Evolutionary conservation across 2,329 filamentous ascomycete genomes (phyloP), one percentile per base, ranked within the genome.

Genomic region (Claviceps capensis): DNA sequence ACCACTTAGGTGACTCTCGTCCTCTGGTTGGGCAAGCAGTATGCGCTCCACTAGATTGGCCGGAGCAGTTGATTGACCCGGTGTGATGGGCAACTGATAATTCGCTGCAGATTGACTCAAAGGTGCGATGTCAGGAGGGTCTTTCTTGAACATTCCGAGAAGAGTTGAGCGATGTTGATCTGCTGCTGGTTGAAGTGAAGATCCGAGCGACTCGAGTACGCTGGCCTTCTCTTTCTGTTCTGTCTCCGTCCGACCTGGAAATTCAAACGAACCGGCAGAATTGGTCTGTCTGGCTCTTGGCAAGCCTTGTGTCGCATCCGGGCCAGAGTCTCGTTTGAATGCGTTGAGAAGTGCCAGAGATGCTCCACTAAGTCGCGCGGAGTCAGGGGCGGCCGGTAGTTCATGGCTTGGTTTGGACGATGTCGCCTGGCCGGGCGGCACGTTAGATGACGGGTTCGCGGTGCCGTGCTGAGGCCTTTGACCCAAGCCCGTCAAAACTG

Each of bases 61-160:
- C 38, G 40, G 43, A 23, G 38, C n/a, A 30, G 4, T 9, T 13
- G 26, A 16, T 22, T 50, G 44, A 14, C 19, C 34, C 4, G 1
- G 26, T 17, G 48, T 13, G 37, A 13, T 41, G 41, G 17, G 23
- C 16, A 26, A 40, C 23, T 36, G 43, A 30, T 22, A 14, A 23
- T 26, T 36, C 3, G 48, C 19, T 16, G 34, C 8, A 37, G n/a
- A 6, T n/a, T 19, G 48, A 11, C 23, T 52, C 52, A 14, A 23
- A 7, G 42, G 43, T 46, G 46, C 51, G 11, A 40, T 22, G 41
- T 30, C 22, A 16, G 52, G 3, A 4, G 54, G 53, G 56, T 63
- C 56, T 55, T 72, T 72, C 54, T 76, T 78, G 63, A 81, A 79
- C 67, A 80, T 77, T 22, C 69, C 72, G 14, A 80, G 65, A 19